Evolutionary conservation across 2,329 filamentous ascomycete species (phyloP), one percentile per base, ranked within the genome.

Genomic region (Penicillium sp.): DNA sequence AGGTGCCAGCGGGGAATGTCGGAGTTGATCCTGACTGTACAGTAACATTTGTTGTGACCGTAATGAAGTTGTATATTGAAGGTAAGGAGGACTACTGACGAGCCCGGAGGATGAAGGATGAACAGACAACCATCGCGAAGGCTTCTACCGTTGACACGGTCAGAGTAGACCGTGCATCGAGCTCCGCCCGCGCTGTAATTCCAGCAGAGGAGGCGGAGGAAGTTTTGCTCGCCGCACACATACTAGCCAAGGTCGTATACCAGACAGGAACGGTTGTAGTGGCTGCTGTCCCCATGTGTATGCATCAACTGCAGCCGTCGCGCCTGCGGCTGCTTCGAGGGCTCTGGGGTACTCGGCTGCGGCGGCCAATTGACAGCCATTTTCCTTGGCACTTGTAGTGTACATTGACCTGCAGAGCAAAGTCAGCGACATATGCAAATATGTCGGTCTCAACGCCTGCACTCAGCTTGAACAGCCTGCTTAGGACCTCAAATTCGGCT

Each of bases 241-340:
- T 71, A 28, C 78, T 73, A 0, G 75, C 75, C 0, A 86, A 64
- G 0, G 80, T 83, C 0, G 84, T 86, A 64, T 80, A 84, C 63
- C 78, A 86, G 42, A 87, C 74, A 0, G 84, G 81, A 2, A 81
- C 76, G 11, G 79, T 76, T 0, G 79, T 82, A 20, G 72, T 67
- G 0, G 82, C 78, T 0, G 75, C 69, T 0, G 83, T 0, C 84
- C 85, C 82, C 62, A 78, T 3, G 66, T 72, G 3, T 47, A 62
- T 2, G 55, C 65, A 8, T 58, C 62, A 12, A 53, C 76, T 3
- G 66, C 20, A 22, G 82, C 38, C 4, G 38, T 39, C 6, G 38
- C 38, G 15, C 38, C 38, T 4, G 38, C 38, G 6, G 38, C 38
- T 39, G 38, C 38, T n/a, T 15, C 15, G 3, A 39, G 14, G 5